phyloP scores from a whole-genome alignment of 352 stramenopile species.

The Phytopythium cucurbitacearum region DNA sequence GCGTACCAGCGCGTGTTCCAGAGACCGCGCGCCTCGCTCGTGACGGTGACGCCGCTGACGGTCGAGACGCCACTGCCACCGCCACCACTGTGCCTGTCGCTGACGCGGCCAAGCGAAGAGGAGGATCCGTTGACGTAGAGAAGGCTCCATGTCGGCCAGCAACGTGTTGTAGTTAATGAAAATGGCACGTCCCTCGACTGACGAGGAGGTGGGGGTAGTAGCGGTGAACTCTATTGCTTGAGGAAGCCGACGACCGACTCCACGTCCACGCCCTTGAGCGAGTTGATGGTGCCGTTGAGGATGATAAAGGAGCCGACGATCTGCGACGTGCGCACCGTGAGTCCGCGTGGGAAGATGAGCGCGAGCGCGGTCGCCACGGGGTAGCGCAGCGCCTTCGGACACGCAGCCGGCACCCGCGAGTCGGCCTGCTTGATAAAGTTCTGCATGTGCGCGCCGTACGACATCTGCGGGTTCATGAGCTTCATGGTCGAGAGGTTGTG shows the following conservation, averaged over 20 bases:
- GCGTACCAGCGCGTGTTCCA: slow-evolving; percentile 62
- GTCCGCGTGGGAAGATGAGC: slow-evolving; percentile 82
- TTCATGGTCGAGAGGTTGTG: slow-evolving; percentile 96
- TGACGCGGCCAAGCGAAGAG: slow-evolving; percentile 10
- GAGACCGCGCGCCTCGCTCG: slow-evolving; percentile 12
- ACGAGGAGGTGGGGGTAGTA: too few relatives aligned
- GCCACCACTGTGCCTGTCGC: slow-evolving; percentile 16
- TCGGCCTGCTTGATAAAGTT: slow-evolving; percentile 83
- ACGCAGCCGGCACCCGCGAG: slow-evolving; percentile 72
- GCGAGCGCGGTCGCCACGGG: slow-evolving; percentile 69
- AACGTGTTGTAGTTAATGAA: too few relatives aligned
- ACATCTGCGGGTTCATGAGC: slow-evolving; percentile 91
- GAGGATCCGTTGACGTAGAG: too few relatives aligned
- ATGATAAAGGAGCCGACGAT: slow-evolving; percentile 93
- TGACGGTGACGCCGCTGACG: slow-evolving; percentile 21
- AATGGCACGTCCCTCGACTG: too few relatives aligned
- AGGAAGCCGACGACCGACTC: slow-evolving; percentile 45
- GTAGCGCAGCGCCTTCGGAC: slow-evolving; percentile 67
- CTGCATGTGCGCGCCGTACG: slow-evolving; percentile 77
- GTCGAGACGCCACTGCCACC: slow-evolving; percentile 49
- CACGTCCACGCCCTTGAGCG: slow-evolving; percentile 76
- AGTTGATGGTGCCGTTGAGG: slow-evolving; percentile 92
- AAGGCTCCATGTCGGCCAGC: too few relatives aligned
- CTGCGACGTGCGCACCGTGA: slow-evolving; percentile 88
- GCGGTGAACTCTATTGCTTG: background rate